Percentiles rank a stretch among this genome's conserved stretches.
phyloP scores from a whole-genome alignment of 164 flowering plant species.

The Kingdonia uniflora region DNA sequence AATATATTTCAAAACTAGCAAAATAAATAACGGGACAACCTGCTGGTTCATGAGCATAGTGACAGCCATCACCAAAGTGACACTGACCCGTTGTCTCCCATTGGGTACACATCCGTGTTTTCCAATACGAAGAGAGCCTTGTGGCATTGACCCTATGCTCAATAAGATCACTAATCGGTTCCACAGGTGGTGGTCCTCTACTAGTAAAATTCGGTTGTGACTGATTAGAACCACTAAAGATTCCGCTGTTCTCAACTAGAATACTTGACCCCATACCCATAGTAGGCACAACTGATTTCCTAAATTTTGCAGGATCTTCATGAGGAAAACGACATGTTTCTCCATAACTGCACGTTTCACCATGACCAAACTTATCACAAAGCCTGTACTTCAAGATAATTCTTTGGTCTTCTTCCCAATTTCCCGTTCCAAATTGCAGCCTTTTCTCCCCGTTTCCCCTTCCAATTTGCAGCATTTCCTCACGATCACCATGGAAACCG shows the following conservation, averaged over 20 bases:
- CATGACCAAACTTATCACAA: conserved; percentile 72
- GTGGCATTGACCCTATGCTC: conserved; percentile 12
- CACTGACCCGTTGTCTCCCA: conserved; percentile 66
- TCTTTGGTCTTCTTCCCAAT: conserved; percentile 60
- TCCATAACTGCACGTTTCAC: conserved; percentile 85
- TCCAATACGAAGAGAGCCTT: conserved; percentile 57
- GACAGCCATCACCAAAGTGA: conserved; percentile 72
- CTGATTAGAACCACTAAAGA: conserved; percentile 23
- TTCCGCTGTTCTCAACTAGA: conserved; percentile 11
- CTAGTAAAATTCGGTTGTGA: conserved; percentile 9
- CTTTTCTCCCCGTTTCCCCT: too few species aligned
- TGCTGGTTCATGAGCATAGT: conserved; percentile 80
- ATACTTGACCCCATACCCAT: conserved; percentile 21
- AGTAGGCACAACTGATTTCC: conserved; percentile 60
- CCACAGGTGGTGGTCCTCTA: conserved; percentile 13
- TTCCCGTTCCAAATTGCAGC: conserved; percentile 7
- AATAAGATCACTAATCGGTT: conserved; percentile 19
- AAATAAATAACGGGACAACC: conserved; percentile 24
- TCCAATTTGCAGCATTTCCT: too few species aligned
- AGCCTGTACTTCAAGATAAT: conserved; percentile 55
- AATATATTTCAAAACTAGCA: too few species aligned
- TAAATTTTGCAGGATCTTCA: conserved; percentile 42
- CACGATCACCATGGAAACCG: conserved; percentile 24
- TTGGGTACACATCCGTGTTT: conserved; percentile 63
- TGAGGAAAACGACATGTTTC: conserved; percentile 76